Evolutionary conservation across 495 filamentous ascomycete genomes (phyloP), one percentile per base, ranked within the genome.

Genomic region (Lepraria neglecta): DNA sequence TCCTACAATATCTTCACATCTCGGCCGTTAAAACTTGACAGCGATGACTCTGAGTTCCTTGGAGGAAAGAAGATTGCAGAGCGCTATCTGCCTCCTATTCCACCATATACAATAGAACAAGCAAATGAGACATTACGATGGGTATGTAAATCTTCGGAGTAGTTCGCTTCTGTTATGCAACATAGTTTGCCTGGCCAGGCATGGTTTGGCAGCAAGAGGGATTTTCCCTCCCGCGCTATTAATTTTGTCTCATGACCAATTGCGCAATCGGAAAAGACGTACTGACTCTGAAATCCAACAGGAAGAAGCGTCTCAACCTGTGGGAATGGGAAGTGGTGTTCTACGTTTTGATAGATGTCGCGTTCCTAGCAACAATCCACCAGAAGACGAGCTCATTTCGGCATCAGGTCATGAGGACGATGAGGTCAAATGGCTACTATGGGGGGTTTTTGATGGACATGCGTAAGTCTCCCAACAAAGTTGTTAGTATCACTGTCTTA

Each of bases 391-490:
- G n/a, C 44, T 9, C 3, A n/a, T 60, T 27, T 52, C 59, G 6
- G 30, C 50, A 31, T 12, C 43, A 21, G 56, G 62, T 60, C 43
- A 47, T 27, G 47, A 47, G 33, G 30, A 70, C 4, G 62, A 68
- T 6, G 68, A 54, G 19, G 65, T 71, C 6, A 65, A 73, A 9
- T 84, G 82, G 80, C 68, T 79, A 63, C 71, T 75, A 15, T 78
- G 74, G 72, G 75, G 58, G 7, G 67, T 80, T 10, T 82, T 78
- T 55, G 81, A 84, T 60, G 81, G 81, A 2, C 80, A 83, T 64
- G 67, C 43, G 63, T 65, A 45, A 30, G 56, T 28, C n/a, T 12
- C 21, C 4, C 31, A 28, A 9, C 28, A 33, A 42, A n/a, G 15
- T 30, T 5, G 40, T 1, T 17, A 10, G 15, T 45, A 57, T 45